These are phyloP conservation scores for Clathrospora elynae DNA, from an alignment of 2,329 filamentous ascomycete species.

Conservation along the genomic window DNA sequence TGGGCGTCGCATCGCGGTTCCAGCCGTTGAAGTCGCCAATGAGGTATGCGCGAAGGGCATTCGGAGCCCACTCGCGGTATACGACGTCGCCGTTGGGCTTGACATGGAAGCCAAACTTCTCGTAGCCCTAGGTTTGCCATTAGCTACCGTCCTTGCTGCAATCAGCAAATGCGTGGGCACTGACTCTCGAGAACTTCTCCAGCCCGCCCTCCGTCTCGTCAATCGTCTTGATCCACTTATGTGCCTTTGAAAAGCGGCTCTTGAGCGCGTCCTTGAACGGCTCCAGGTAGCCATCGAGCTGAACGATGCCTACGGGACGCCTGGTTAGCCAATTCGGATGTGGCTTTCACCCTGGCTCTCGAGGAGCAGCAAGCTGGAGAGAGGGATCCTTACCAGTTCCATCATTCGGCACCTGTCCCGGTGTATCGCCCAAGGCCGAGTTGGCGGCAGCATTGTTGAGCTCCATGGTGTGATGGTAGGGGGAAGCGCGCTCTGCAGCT, in stretches of 20 bases:
- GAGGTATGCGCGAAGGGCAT: slow-evolving; percentile 80
- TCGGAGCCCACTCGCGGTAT: slow-evolving; percentile 97
- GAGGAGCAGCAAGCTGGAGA: no score
- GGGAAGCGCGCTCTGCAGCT: slow-evolving; percentile 6
- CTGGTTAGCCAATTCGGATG: slow-evolving; percentile 33
- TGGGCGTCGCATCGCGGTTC: slow-evolving; percentile 80
- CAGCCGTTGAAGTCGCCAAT: slow-evolving; percentile 97
- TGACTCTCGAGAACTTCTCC: slow-evolving; percentile 85
- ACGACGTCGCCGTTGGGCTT: slow-evolving; percentile 80
- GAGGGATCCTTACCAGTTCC: slow-evolving; percentile 65
- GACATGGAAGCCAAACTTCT: slow-evolving; percentile 85
- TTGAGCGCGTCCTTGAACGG: slow-evolving; percentile 81
- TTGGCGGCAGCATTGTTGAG: slow-evolving; percentile 55
- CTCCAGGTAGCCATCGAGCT: slow-evolving; percentile 86
- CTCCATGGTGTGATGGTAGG: slow-evolving; percentile 37
- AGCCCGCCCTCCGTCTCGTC: slow-evolving; percentile 84
- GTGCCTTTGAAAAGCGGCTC: slow-evolving; percentile 76
- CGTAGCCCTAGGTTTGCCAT: slow-evolving; percentile 68
- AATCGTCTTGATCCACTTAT: slow-evolving; percentile 85
- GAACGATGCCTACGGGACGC: slow-evolving; percentile 71
- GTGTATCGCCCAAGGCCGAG: slow-evolving; percentile 52
- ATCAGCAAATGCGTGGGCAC: slow-evolving; percentile 30
- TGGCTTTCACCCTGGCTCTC: no score
- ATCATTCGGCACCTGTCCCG: slow-evolving; percentile 65
- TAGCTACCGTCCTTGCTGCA: slow-evolving; percentile 16